Evolutionary conservation across 108 stramenopile species (phyloP), one percentile per base, ranked within the genome.

Genomic region (Aurantiochytrium sp.): DNA sequence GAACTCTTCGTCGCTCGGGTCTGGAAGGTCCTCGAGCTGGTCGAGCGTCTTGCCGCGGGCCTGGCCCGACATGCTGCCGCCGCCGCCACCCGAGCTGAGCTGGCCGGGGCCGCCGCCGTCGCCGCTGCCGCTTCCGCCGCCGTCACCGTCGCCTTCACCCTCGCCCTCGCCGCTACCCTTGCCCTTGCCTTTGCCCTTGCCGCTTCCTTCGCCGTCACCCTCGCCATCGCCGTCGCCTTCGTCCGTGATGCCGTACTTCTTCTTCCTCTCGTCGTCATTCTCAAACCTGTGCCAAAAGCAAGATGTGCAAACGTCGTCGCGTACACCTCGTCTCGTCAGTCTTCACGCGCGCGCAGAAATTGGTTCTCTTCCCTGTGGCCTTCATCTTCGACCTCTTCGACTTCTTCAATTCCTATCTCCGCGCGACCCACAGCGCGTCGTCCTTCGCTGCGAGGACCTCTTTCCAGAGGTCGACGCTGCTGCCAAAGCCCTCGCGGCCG

Each of bases 141-240:
- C 73, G 17, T 48, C 45, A 21, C 73, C 73, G 2, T 81, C 73
- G 21, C 73, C 73, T 12, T 81, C 73, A 8, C 73, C 73, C 12
- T 81, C 42, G 12, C 73, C 73, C 6, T 81, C 73, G 1, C 73
- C 45, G n/a, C 45, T 81, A 42, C 39, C 73, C 32, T 81, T 48
- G n/a, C 73, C 73, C 39, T 81, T 81, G 39, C 73, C 73, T n/a
- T 48, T 48, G 73, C 73, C 73, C 12, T 81, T 48, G 39, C 73
- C 73, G 6, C 12, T 27, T 15, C 73, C 73, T 27, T 24, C 6
- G n/a, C 45, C 73, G 1, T 48, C 73, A 24, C 73, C 73, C n/a
- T 41, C 39, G 12, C 73, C 73, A 30, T 81, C n/a, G 6, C 45
- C 73, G 1, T 81, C 45, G 42, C 19, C 59, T 34, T 65, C 59